Percentiles rank a stretch among this genome's conserved stretches.
Conservation (phyloP, 768 basidiomycete species). For the Xanthoconium purpureum region DNA sequence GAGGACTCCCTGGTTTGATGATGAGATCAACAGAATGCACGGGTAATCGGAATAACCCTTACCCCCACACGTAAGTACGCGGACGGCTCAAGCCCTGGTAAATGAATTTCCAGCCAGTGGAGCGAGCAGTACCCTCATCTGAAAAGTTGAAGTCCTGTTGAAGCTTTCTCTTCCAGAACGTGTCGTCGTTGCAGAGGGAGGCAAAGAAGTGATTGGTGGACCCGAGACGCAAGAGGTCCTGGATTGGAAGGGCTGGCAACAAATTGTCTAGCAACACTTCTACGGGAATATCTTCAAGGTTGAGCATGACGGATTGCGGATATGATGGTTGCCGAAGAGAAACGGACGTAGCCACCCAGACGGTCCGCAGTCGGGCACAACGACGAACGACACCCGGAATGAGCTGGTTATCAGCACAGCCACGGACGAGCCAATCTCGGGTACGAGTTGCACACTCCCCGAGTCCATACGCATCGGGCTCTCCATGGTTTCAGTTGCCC, state of each 20-base stretch:
- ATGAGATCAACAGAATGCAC: neutral
- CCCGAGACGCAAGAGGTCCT: slow-evolving; percentile 56
- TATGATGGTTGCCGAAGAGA: neutral
- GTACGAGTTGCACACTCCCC: no score
- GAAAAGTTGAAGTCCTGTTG: slow-evolving; percentile 76
- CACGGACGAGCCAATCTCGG: slow-evolving; percentile 1
- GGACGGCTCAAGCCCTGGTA: slow-evolving; percentile 67
- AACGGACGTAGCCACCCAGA: neutral
- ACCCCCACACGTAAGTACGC: slow-evolving; percentile 61
- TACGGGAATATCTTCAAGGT: slow-evolving; percentile 56
- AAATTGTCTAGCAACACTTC: slow-evolving; percentile 80
- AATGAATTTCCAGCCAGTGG: slow-evolving; percentile 75
- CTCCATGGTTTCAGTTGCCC: no score
- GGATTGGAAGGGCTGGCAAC: slow-evolving; percentile 51
- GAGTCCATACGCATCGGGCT: no score
- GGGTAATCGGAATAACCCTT: slow-evolving; percentile 16
- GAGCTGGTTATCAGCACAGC: slow-evolving; percentile 22
- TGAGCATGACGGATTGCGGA: slow-evolving; percentile 30
- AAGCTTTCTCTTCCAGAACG: slow-evolving; percentile 74
- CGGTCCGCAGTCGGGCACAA: slow-evolving; percentile 1
- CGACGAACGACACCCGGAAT: slow-evolving; percentile 7
- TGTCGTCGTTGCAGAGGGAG: slow-evolving; percentile 61
- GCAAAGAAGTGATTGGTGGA: slow-evolving; percentile 66
- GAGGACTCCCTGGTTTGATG: slow-evolving; percentile 47
- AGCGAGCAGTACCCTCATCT: slow-evolving; percentile 65